phyloP scores from a whole-genome alignment of 768 basidiomycete genomes.

The Phanerodontia chrysosporium region DNA sequence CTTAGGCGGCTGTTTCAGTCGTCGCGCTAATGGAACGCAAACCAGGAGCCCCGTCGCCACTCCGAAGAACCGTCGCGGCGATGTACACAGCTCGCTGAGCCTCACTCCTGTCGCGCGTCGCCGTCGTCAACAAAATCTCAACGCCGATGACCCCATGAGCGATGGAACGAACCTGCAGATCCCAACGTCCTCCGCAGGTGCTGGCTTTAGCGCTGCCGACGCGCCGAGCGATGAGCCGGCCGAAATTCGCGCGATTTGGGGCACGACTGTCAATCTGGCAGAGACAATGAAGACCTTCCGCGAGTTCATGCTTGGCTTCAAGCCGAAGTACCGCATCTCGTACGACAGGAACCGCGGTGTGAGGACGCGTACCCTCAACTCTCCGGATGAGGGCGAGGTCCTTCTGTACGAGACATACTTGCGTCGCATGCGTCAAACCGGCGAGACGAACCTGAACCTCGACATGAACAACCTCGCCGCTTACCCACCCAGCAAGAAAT shows the following conservation, averaged over 20 bases:
- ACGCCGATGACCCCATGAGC: conserved; percentile 35
- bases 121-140: conserved; percentile 22
- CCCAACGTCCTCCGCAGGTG: conserved; percentile 49
- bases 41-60: conserved; percentile 57
- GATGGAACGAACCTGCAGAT: conserved; percentile 56
- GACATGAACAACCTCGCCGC: conserved; percentile 84
- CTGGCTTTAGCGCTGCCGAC: conserved; percentile 54
- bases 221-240: conserved; percentile 70
- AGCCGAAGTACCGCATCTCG: conserved; percentile 75
- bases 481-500: conserved; percentile 79
- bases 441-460: conserved; percentile 90
- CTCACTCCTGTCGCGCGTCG: conserved; percentile 48
- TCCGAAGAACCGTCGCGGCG: conserved; percentile 75
- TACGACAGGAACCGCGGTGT: conserved; percentile 65
- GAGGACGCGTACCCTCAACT: conserved; percentile 43
- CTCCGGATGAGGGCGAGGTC: conserved; percentile 65
- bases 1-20: neutral
- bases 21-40: neutral
- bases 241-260: conserved; percentile 93
- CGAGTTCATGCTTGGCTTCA: conserved; percentile 88
- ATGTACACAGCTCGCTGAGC: conserved; percentile 81
- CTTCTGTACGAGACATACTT: conserved; percentile 78
- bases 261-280: conserved; percentile 88
- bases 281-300: conserved; percentile 91
- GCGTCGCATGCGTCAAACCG: conserved; percentile 82